Evolutionary conservation across 176 grass and related monocot genomes (phyloP).

Genomic region (Hsuehochloa calcarea): DNA sequence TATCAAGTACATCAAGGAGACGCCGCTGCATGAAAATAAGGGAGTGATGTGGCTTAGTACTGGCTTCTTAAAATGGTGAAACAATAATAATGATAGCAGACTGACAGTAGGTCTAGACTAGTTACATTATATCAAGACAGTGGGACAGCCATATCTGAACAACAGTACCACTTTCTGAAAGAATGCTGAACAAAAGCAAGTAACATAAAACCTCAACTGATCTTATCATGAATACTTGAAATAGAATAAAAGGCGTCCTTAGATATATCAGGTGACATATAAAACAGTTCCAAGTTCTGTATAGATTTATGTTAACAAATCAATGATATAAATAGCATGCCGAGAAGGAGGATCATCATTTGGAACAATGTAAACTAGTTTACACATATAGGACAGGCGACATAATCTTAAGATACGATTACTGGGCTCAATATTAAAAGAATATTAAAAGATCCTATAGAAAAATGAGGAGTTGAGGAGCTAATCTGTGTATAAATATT

Average conservation of each 20-base stretch:
- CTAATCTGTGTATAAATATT: not conserved
- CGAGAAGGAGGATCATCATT: not conserved
- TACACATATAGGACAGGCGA: not conserved
- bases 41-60: not conserved
- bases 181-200: not conserved
- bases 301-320: not conserved
- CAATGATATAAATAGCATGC: not conserved
- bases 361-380: not conserved
- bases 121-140: not conserved
- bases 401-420: not conserved
- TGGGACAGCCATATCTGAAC: not conserved
- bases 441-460: not conserved
- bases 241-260: not conserved
- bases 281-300: not conserved
- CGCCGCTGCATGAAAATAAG: conserved; percentile 51
- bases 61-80: not conserved
- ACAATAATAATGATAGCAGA: not conserved
- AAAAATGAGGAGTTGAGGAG: not conserved
- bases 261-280: not conserved
- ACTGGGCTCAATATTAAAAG: not conserved
- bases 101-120: not conserved
- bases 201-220: not conserved
- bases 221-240: conserved; percentile 2
- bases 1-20: conserved; percentile 85
- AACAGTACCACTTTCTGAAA: not conserved